Conservation (phyloP, 148 eudicot genomes). For the Nyssa sinensis region DNA sequence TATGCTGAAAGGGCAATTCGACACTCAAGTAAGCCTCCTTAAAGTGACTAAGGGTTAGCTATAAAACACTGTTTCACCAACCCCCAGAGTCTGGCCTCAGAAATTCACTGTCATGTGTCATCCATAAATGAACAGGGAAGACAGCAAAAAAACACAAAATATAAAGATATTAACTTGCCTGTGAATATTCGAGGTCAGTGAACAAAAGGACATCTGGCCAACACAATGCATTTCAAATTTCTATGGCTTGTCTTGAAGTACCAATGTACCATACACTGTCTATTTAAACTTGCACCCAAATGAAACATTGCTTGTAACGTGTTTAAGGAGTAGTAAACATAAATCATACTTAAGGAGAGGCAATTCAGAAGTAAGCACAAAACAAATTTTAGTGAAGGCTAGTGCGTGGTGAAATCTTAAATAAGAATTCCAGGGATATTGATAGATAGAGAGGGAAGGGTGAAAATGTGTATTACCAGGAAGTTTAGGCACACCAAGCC, state of each 20-base stretch:
- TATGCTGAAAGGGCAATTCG: neutral
- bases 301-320: neutral
- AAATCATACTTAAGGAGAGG: neutral
- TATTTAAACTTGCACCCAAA: neutral
- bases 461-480: constrained; percentile 54
- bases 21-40: neutral
- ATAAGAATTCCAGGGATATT: neutral
- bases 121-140: neutral
- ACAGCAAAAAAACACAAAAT: neutral
- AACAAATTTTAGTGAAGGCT: neutral
- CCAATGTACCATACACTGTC: neutral
- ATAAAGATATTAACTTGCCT: neutral
- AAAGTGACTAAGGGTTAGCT: neutral
- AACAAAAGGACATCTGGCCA: neutral
- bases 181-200: neutral
- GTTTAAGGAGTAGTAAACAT: neutral
- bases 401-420: neutral
- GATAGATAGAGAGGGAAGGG: neutral
- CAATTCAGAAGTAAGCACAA: neutral
- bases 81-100: neutral
- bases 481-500: constrained; percentile 81
- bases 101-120: neutral
- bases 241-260: neutral
- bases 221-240: neutral
- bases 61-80: neutral